phyloP scores from a whole-genome alignment of 768 basidiomycete genomes.

The Mrakia gelida region DNA sequence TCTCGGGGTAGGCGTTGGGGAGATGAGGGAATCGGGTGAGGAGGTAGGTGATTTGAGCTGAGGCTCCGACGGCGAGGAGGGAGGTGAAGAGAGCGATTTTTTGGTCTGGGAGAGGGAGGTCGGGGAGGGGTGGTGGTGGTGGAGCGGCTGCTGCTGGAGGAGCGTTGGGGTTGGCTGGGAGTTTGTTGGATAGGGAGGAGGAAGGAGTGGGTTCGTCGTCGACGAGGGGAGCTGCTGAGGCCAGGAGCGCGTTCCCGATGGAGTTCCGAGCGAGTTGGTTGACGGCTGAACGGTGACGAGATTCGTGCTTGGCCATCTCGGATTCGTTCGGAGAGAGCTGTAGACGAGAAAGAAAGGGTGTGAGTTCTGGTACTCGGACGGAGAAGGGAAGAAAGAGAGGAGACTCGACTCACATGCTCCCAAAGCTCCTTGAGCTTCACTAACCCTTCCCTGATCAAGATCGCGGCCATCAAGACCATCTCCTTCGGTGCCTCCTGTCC shows the following conservation, averaged over 20 bases:
- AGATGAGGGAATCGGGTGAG: slow-evolving; percentile 81
- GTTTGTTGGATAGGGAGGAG: slow-evolving; percentile 45
- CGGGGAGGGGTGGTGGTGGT: slow-evolving; percentile 13
- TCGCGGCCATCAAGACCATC: slow-evolving; percentile 74
- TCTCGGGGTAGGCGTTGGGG: slow-evolving; percentile 69
- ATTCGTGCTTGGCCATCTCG: slow-evolving; percentile 64
- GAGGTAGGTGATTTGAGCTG: slow-evolving; percentile 71
- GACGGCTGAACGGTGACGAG: slow-evolving; percentile 55
- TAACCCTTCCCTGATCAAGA: slow-evolving; percentile 85
- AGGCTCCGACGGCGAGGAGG: slow-evolving; percentile 78
- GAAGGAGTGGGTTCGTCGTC: slow-evolving; percentile 41
- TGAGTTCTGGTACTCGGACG: not conserved
- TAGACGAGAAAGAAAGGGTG: not conserved
- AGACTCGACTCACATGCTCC: slow-evolving; percentile 74
- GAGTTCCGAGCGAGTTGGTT: slow-evolving; percentile 29
- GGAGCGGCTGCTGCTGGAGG: slow-evolving; percentile 37
- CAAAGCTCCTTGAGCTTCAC: slow-evolving; percentile 82
- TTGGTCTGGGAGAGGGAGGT: slow-evolving; percentile 52
- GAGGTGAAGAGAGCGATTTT: slow-evolving; percentile 72
- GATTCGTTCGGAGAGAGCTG: slow-evolving; percentile 72
- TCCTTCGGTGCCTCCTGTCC: slow-evolving; percentile 64
- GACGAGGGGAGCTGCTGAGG: slow-evolving; percentile 49
- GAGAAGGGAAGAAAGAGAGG: slow-evolving; percentile 13
- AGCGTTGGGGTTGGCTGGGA: slow-evolving; percentile 31
- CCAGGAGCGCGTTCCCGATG: slow-evolving; percentile 30